Evolutionary conservation across 78 protist species (phyloP), one percentile per base, ranked within the genome.

Genomic region (Dictyostelium purpureum): DNA sequence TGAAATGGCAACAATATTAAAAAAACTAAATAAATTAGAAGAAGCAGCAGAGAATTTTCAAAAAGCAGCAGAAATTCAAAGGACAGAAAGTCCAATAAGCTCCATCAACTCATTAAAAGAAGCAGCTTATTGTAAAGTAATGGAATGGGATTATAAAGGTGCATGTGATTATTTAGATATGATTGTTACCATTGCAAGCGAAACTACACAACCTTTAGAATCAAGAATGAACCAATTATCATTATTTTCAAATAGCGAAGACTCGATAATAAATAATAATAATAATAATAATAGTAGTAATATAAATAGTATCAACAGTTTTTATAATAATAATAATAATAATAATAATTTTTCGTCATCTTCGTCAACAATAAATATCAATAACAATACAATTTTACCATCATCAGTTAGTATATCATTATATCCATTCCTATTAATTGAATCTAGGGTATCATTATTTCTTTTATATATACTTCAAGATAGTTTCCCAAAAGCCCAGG

Each of bases 131-230:
- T 70, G 91, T 59, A 85, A 85, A 77, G 73, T 85, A 54, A 42
- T 73, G 59, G 91, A 85, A 56, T 85, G 70, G 66, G 81, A 85
- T 59, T 85, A 85, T 47, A 85, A 85, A 16, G 91, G 91, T 70
- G 91, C 91, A 43, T 85, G 91, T 57, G 81, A 85, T 57, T 59
- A 56, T 28, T 57, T 85, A 42, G 91, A 85, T 73, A 10, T 54
- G 19, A 73, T 85, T 24, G 67, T 85, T 18, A 73, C 73, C 0
- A 82, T 82, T 54, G 90, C 90, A 56, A 37, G 67, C 31, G 90
- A 82, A 70, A 67, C 90, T 5, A 66, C 70, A 43, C 90, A 37
- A 54, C 77, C 78, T 26, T 43, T 71, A 35, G 78, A 71, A 71
- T 26, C 78, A 43, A 38, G 78, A 26, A 71, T 43, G 35, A 43